phyloP scores from a whole-genome alignment of 2,329 filamentous ascomycete species.

The Orbilia brochopaga region DNA sequence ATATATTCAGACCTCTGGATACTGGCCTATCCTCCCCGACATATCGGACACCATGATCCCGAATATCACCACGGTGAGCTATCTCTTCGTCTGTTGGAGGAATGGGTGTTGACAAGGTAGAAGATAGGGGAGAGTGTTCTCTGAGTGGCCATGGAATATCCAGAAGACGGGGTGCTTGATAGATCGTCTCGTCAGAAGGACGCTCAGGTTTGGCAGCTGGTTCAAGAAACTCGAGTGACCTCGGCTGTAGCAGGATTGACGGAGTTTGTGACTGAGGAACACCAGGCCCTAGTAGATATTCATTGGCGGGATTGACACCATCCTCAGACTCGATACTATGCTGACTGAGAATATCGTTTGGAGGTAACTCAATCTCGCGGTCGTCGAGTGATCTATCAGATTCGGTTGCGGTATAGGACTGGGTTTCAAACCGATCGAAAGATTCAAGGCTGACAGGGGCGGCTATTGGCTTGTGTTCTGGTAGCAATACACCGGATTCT shows the following conservation, averaged over 20 bases:
- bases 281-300: neutral
- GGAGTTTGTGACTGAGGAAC: constrained; percentile 1
- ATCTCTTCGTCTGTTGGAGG: neutral
- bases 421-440: neutral
- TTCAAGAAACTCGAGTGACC: neutral
- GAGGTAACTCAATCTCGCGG: too few relatives aligned
- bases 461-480: too few relatives aligned
- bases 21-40: too few relatives aligned
- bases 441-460: neutral
- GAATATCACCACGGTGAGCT: neutral
- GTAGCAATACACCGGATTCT: neutral
- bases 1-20: neutral
- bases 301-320: neutral
- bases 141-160: constrained; percentile 24
- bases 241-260: neutral
- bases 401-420: neutral
- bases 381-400: neutral
- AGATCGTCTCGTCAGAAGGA: constrained; percentile 28
- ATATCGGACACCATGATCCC: neutral
- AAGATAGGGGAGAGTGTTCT: constrained; percentile 8
- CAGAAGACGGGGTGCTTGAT: constrained; percentile 9
- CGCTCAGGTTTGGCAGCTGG: constrained; percentile 27
- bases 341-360: too few relatives aligned
- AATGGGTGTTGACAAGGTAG: constrained; percentile 1
- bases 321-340: too few relatives aligned